Base-by-base conservation (phyloP, 2,329 filamentous ascomycete genomes). In the Ambrosiella cleistominuta region DNA sequence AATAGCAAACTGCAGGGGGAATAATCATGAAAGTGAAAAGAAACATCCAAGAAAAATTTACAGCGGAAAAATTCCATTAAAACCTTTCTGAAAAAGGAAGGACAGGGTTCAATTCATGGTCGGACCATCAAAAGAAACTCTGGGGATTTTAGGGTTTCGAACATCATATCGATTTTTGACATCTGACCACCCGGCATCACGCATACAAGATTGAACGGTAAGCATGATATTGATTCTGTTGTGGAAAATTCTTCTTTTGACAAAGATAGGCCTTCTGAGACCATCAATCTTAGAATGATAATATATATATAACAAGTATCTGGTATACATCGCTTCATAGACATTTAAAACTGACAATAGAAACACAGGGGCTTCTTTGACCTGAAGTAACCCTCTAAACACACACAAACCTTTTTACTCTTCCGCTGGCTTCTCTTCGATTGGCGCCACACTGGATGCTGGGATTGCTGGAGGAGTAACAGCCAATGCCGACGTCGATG, bases 361-460 rank as follows among this genome's bases (percentile, higher is more conserved):
- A 17, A 27, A 27, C 27, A 27, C 27, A 27, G 27, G 4, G 27
- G 27, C 4, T 27, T 27, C 27, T 27, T 27, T 27, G 27, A 27
- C 27, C 3, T 27, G 27, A 27, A 27, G 27, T 27, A 27, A 27
- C 27, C 3, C 27, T 27, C 27, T 27, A 27, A 42, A 38, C 52
- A 54, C 52, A 12, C 39, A 35, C 19, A 58, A 39, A 15, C 39
- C 50, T 35, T 17, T 54, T 38, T 42, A 56, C 39, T 57, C 59
- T 36, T 60, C 59, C 4, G 37, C 19, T 12, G 58, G 50, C 58
- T 57, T 60, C 58, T 60, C 58, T 45, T 60, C 58, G 42, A 57
- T 60, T 15, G 55, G 39, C 6, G 50, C 15, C 36, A 60, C 49
- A n/a, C 40, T 50, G 8, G 50, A 27, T 7, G 50, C 35, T 36